Percentiles rank a stretch among this genome's conserved stretches.
Conservation (phyloP, 805 yeast species). For the Starmera dryadoides region DNA sequence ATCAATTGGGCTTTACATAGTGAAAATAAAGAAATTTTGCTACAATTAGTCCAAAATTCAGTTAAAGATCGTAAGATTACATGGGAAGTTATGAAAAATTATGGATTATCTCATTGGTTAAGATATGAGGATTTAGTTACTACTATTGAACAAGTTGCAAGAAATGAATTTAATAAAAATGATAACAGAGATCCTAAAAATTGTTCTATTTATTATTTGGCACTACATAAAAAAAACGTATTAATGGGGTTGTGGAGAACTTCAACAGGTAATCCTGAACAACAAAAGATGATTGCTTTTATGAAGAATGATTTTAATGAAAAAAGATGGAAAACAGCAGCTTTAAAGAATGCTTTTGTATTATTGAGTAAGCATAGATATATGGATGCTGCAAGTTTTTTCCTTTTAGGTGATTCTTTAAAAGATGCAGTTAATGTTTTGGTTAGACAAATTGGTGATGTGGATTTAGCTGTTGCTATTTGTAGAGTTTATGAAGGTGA, state of each 20-base stretch:
- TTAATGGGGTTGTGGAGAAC: conserved; percentile 81
- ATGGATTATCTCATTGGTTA: conserved; percentile 71
- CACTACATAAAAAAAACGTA: conserved; percentile 70
- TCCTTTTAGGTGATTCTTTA: conserved; percentile 67
- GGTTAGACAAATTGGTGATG: conserved; percentile 57
- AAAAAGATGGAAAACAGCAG: conserved; percentile 81
- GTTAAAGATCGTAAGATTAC: conserved; percentile 35
- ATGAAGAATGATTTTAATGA: conserved; percentile 69
- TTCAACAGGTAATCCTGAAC: conserved; percentile 68
- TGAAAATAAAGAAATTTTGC: conserved; percentile 61
- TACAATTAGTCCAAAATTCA: conserved; percentile 39
- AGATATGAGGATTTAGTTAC: conserved; percentile 36
- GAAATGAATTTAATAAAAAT: conserved; percentile 53
- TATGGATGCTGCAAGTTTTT: conserved; percentile 84
- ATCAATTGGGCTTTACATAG: conserved; percentile 84
- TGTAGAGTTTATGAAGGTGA: conserved; percentile 71
- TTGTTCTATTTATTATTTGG: conserved; percentile 70
- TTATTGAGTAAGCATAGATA: conserved; percentile 82
- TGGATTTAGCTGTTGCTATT: conserved; percentile 71
- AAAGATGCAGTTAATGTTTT: conserved; percentile 75
- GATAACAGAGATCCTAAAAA: conserved; percentile 64
- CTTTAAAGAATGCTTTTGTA: conserved; percentile 88
- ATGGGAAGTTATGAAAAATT: conserved; percentile 55
- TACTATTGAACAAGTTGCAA: conserved; percentile 63
- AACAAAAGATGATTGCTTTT: conserved; percentile 72